Percentiles rank a stretch among this genome's conserved stretches.
phyloP scores from a whole-genome alignment of 441 rosid species.

The Pelargonium fulgidum region DNA sequence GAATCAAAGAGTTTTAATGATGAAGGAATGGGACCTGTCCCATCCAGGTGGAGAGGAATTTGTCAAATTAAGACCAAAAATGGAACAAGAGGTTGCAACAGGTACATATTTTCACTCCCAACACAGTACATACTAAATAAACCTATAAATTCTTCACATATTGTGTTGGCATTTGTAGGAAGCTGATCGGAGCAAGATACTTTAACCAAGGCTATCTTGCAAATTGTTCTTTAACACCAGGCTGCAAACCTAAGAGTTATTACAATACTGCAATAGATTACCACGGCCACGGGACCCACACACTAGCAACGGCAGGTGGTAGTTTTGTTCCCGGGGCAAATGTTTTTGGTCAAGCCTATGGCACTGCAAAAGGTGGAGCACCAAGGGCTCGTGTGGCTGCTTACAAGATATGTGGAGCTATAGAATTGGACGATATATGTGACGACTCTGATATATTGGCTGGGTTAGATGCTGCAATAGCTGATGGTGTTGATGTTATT shows the following conservation, averaged over 20 bases:
- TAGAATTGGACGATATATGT: not conserved
- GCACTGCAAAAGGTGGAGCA: not conserved
- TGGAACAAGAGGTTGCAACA: not conserved
- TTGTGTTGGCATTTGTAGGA: constrained; percentile 24
- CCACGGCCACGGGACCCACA: not conserved
- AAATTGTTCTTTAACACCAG: not conserved
- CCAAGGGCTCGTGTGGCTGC: not conserved
- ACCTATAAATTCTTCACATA: not conserved
- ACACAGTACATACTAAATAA: not conserved
- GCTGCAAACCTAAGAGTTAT: not conserved
- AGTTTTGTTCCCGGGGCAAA: not conserved
- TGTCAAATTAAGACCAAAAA: not conserved
- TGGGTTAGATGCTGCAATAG: not conserved
- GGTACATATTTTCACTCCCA: not conserved
- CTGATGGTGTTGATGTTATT: not conserved
- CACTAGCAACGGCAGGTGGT: not conserved
- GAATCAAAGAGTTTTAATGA: not conserved
- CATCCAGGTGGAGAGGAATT: not conserved
- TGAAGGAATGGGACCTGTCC: not conserved
- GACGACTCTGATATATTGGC: not conserved
- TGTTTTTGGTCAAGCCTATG: not conserved
- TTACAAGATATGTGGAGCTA: not conserved
- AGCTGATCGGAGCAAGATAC: constrained; percentile 54
- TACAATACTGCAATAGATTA: not conserved
- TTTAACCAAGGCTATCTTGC: constrained; percentile 32